phyloP scores from a whole-genome alignment of 345 rosid species.

The Lepidium sativum region DNA sequence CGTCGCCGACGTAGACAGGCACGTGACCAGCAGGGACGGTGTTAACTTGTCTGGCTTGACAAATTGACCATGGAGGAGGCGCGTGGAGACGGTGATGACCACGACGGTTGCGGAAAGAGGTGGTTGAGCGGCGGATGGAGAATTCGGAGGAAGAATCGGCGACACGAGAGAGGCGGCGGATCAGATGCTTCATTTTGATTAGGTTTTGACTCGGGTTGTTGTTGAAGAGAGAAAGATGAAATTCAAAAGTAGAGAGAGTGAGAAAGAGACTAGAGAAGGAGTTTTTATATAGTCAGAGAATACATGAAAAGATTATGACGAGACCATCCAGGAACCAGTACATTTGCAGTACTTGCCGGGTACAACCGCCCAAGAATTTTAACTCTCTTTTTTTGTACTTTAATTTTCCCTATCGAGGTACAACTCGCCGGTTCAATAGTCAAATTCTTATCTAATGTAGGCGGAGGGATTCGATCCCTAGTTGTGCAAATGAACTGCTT shows the following conservation, averaged over 20 bases:
- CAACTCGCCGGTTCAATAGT: too few relatives aligned
- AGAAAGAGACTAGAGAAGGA: not conserved
- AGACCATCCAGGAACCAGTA: conserved; percentile 13
- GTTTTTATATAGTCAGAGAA: conserved; percentile 10
- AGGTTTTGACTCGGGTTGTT: not conserved
- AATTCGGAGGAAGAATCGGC: conserved; percentile 61
- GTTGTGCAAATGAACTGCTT: too few relatives aligned
- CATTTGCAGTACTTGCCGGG: conserved; percentile 42
- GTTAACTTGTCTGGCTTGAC: conserved; percentile 20
- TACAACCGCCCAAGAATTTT: conserved; percentile 20
- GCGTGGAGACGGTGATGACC: conserved; percentile 16
- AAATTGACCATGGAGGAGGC: conserved; percentile 17
- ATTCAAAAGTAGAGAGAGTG: not conserved
- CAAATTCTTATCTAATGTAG: too few relatives aligned
- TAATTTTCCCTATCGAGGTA: too few relatives aligned
- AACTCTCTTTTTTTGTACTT: too few relatives aligned
- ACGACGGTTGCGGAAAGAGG: conserved; percentile 12
- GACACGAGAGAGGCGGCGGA: conserved; percentile 81
- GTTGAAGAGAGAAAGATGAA: not conserved
- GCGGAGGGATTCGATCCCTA: too few relatives aligned
- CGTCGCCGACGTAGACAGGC: conserved; percentile 91
- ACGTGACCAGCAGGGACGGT: conserved; percentile 79
- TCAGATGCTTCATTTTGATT: conserved; percentile 63
- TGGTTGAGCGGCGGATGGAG: conserved; percentile 44
- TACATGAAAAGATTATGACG: conserved; percentile 34